Conservation (phyloP, 148 eudicot species). For the Camellia granthamiana region DNA sequence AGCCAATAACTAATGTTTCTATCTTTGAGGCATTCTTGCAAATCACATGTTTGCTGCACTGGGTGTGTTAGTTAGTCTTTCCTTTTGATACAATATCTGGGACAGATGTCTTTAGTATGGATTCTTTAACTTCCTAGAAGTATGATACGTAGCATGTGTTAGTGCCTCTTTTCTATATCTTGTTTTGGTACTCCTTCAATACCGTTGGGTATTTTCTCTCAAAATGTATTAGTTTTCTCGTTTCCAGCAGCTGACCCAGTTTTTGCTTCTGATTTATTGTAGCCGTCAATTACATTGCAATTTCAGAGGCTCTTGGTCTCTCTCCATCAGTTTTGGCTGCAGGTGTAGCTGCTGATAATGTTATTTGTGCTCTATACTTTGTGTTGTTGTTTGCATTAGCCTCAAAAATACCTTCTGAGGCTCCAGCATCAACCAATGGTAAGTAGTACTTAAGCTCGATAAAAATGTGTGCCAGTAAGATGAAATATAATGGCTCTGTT, state of each 20-base stretch:
- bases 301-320: conserved; percentile 68
- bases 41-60: no score
- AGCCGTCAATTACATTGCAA: conserved; percentile 94
- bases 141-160: background rate
- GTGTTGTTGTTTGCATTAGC: conserved; percentile 74
- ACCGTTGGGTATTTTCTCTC: background rate
- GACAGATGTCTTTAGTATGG: background rate
- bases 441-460: background rate
- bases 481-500: conserved; percentile 3
- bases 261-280: conserved; percentile 27
- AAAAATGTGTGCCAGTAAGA: no score
- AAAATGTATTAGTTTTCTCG: background rate
- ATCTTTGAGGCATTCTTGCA: no score
- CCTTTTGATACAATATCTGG: no score
- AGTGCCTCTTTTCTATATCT: background rate
- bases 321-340: conserved; percentile 91
- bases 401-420: conserved; percentile 76
- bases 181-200: background rate
- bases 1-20: no score
- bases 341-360: conserved; percentile 97
- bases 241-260: conserved; percentile 17
- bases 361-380: conserved; percentile 84
- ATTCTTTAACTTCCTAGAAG: background rate
- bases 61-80: no score
- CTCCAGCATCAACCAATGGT: conserved; percentile 51